Evolutionary conservation across 345 rosid species (phyloP).

Genomic region (Pistacia integerrima): DNA sequence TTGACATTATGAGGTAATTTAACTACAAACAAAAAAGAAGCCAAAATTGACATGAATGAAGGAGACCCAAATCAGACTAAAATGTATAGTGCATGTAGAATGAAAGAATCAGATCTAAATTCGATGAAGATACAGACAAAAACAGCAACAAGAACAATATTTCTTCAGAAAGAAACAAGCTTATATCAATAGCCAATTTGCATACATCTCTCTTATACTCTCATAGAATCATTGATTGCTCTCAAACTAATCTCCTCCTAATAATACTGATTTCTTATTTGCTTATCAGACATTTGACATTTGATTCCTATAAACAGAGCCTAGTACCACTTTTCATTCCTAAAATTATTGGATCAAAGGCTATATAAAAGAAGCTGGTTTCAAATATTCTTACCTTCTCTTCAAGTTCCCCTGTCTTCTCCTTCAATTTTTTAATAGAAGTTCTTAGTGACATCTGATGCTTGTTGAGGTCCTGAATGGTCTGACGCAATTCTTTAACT

Average conservation of each 20-base stretch:
- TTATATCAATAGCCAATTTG: neutral
- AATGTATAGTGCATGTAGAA: neutral
- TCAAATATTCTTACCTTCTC: conserved; percentile 45
- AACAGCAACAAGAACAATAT: neutral
- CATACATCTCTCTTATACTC: neutral
- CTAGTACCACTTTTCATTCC: neutral
- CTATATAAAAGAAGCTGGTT: neutral
- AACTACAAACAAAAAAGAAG: neutral
- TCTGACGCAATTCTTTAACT: conserved; percentile 67
- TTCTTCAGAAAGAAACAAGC: neutral
- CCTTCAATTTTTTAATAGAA: conserved; percentile 59
- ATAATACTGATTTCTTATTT: neutral
- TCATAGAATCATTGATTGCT: neutral
- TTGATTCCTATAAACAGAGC: neutral
- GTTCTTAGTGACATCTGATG: conserved; percentile 70
- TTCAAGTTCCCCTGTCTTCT: conserved; percentile 61
- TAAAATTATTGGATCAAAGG: neutral
- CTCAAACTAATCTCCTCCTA: neutral
- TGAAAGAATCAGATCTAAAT: neutral
- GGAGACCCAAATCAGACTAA: neutral
- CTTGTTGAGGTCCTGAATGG: conserved; percentile 66
- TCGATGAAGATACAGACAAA: neutral
- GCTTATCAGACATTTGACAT: neutral
- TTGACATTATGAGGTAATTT: neutral
- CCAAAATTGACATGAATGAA: neutral